Base-by-base conservation (phyloP, 495 filamentous ascomycete species). In the Clohesyomyces aquaticus region DNA sequence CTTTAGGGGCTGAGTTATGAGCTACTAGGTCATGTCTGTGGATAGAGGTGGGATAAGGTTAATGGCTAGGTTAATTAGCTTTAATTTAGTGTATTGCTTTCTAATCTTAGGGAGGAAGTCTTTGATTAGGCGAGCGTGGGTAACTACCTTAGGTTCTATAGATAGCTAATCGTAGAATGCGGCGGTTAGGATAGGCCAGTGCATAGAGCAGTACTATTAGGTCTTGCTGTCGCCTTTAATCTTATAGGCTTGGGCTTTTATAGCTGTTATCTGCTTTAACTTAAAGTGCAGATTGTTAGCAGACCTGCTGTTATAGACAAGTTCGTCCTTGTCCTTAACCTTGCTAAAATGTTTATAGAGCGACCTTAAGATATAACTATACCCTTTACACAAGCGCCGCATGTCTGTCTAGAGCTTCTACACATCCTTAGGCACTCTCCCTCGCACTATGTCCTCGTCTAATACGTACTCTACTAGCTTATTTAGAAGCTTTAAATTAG, bases 161-260 rank as follows among this genome's bases (percentile, higher is more conserved):
- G 29, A 28, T 10, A 29, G 52, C 52, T 55, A 29, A 41, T 55
- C 52, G 52, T 18, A 21, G 26, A 55, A 55, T 35, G 52, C 52
- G 18, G 29, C 29, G 52, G 29, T 55, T 19, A 55, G 29, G 25
- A 55, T 41, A 11, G 52, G 52, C 52, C 52, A 55, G 26, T 55
- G 52, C 25, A 55, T 29, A 29, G 52, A 55, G 26, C 52, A 55
- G 52, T 55, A 55, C 52, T 22, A 55, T 55, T 32, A 29, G 52
- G 52, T 55, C 52, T 55, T 29, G 18, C 52, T 55, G 52, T 55
- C 52, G 23, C 52, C 52, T 41, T 55, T n/a, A 19, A 55, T 55
- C 52, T 55, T 21, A 22, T 55, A 29, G 26, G 29, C 25, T 55
- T 55, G 3, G 52, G 29, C 19, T 55, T 55, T 55, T 11, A 55